Evolutionary conservation across 208 protist genomes (phyloP).

Genomic region (Leishmania braziliensis): DNA sequence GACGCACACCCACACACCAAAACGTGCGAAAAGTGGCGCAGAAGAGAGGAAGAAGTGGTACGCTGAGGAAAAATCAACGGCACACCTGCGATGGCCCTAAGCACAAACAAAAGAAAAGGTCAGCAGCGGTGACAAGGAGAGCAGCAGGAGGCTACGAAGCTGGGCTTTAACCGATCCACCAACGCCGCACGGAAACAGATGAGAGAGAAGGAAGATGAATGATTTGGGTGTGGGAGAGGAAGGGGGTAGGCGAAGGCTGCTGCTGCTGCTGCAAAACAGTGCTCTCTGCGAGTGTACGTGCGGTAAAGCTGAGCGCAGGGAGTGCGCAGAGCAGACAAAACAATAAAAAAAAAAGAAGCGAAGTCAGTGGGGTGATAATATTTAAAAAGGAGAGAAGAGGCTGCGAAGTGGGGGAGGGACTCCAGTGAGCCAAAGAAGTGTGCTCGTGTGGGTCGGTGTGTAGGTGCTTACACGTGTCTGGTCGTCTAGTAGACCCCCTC

Average conservation of each 20-base stretch:
- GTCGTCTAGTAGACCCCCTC: not conserved
- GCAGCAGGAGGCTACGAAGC: not conserved
- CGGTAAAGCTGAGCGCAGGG: not conserved
- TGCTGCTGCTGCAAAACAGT: not conserved
- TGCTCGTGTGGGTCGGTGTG: not conserved
- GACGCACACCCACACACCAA: not conserved
- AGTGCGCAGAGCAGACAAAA: not conserved
- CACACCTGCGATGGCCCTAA: not conserved
- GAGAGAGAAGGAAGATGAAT: not conserved
- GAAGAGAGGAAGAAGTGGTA: not conserved
- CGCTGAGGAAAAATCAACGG: not conserved
- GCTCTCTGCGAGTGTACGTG: not conserved
- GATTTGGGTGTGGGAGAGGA: not conserved
- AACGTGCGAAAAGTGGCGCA: not conserved
- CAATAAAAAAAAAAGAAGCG: not conserved
- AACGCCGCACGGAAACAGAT: not conserved
- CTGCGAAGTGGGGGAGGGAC: not conserved
- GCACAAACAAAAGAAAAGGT: not conserved
- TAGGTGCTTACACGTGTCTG: not conserved
- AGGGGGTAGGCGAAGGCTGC: not conserved
- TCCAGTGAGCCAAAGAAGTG: not conserved
- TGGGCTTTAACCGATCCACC: not conserved
- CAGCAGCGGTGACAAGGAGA: not conserved
- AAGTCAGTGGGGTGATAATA: not conserved
- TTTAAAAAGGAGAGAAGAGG: not conserved